Evolutionary conservation across 2,329 filamentous ascomycete genomes (phyloP), one percentile per base, ranked within the genome.

Genomic region (Stachybotrys elegans): DNA sequence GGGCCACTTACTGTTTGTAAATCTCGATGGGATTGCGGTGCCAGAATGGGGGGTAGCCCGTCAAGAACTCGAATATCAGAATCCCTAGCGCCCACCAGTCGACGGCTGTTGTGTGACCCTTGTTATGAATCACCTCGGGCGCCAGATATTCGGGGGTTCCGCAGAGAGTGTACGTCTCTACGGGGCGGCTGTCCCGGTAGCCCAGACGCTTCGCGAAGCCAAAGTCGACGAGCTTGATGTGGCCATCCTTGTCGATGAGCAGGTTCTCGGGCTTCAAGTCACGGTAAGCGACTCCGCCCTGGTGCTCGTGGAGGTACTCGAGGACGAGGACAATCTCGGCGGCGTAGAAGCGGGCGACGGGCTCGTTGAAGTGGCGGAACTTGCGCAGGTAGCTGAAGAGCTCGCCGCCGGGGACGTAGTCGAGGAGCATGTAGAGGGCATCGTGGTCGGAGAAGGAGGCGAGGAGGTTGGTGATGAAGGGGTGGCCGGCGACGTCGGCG

Each of bases 51-150:
- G 88, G 88, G 58, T 91, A 90, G 22, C 88, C 88, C 9, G 88
- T 89, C 40, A 92, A 69, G 59, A 92, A 92, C 60, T 93, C 88
- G 63, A 89, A 92, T 47, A 92, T 83, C 45, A 93, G 66, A 52
- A 92, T 90, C 21, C 88, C 88, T 53, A 93, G 73, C 1, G 88
- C 87, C 88, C 88, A 92, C 87, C 87, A 92, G 69, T 92, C 87
- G 27, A 92, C 87, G 13, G 87, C 86, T 3, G 79, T 82, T 3
- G 79, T 83, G 58, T 85, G 81, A 12, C 85, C 87, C 60, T 88
- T 89, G 61, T 88, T 90, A 52, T 88, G 81, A 53, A 92, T 91
- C 34, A 92, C 87, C 67, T 92, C 87, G 5, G 87, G 87, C 2
- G 87, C 87, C 37, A 92, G 79, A 62, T 92, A 92, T 60, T 92